Percentiles rank a stretch among this genome's conserved stretches.
Evolutionary conservation across 2,329 filamentous ascomycete species (phyloP).

Genomic region (Pyrenophora graminea): DNA sequence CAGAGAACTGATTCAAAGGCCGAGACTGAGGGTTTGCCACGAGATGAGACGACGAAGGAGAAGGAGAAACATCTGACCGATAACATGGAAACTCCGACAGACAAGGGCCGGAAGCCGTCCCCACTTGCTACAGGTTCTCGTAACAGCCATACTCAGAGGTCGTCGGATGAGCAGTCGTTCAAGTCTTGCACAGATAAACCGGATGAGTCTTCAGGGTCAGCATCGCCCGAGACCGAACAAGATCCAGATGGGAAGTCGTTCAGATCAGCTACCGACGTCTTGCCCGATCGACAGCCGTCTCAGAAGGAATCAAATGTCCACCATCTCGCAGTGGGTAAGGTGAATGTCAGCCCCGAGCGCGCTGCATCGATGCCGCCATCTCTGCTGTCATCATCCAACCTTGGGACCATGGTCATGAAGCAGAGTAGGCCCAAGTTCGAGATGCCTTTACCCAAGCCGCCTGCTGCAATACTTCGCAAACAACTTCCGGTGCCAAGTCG

Average conservation of each 20-base stretch:
- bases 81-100: conserved; percentile 8
- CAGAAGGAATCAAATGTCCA: conserved; percentile 27
- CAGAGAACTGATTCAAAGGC: conserved; percentile 34
- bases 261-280: conserved; percentile 17
- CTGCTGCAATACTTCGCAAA: conserved; percentile 20
- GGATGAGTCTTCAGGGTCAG: conserved; percentile 8
- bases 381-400: conserved; percentile 14
- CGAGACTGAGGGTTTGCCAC: conserved; percentile 9
- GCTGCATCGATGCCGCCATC: conserved; percentile 22
- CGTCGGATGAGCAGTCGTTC: conserved; percentile 42
- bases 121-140: conserved; percentile 5
- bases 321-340: conserved; percentile 31
- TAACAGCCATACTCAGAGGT: conserved; percentile 33
- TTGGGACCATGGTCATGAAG: conserved; percentile 7
- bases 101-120: conserved; percentile 1
- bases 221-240: conserved; percentile 1
- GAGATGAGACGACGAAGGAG: background rate
- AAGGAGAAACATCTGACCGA: conserved; percentile 3
- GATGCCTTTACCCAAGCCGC: conserved; percentile 18
- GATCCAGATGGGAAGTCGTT: conserved; percentile 17
- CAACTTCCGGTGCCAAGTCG: conserved; percentile 15
- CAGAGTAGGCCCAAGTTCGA: conserved; percentile 16
- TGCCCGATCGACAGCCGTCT: conserved; percentile 11
- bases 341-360: conserved; percentile 26
- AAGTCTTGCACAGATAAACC: conserved; percentile 36